A percentile compares a stretch with the other conserved stretches of the same genome.
These are phyloP conservation scores for Phialophora verrucosa DNA, from an alignment of 2,329 filamentous ascomycete genomes.

Conservation along the genomic window DNA sequence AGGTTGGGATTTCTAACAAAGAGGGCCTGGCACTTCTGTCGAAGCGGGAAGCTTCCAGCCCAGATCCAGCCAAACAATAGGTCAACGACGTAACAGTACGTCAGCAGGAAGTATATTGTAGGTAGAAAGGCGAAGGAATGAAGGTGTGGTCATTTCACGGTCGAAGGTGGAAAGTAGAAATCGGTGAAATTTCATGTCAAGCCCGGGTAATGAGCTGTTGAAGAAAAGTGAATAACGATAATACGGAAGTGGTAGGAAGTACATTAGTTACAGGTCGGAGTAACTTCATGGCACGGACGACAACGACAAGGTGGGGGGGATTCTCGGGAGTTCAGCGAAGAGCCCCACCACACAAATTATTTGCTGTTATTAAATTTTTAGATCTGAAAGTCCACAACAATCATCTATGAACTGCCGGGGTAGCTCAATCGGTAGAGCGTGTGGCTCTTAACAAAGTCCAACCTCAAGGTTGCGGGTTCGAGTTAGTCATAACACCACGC, in stretches of 20 bases:
- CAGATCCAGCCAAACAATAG: background rate
- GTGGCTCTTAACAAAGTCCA: constrained; percentile 52
- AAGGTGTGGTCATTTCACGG: background rate
- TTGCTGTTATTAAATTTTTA: too few relatives aligned
- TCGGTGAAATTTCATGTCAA: background rate
- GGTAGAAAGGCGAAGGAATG: background rate
- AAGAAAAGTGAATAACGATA: background rate
- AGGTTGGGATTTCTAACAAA: background rate
- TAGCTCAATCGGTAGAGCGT: constrained; percentile 53
- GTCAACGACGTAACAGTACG: background rate
- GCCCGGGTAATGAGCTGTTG: too few relatives aligned
- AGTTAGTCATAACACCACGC: background rate
- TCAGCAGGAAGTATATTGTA: background rate
- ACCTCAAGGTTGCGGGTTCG: constrained; percentile 23
- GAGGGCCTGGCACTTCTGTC: background rate
- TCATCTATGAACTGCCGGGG: background rate
- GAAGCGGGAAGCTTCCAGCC: background rate
- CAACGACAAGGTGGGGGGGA: too few relatives aligned
- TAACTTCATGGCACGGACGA: too few relatives aligned
- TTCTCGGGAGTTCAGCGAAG: background rate
- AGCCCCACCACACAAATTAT: background rate
- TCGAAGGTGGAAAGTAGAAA: background rate
- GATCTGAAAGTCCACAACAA: background rate
- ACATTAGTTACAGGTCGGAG: too few relatives aligned
- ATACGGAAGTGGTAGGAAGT: background rate